phyloP scores from a whole-genome alignment of 768 basidiomycete genomes.

The Trametes cinnabarina region DNA sequence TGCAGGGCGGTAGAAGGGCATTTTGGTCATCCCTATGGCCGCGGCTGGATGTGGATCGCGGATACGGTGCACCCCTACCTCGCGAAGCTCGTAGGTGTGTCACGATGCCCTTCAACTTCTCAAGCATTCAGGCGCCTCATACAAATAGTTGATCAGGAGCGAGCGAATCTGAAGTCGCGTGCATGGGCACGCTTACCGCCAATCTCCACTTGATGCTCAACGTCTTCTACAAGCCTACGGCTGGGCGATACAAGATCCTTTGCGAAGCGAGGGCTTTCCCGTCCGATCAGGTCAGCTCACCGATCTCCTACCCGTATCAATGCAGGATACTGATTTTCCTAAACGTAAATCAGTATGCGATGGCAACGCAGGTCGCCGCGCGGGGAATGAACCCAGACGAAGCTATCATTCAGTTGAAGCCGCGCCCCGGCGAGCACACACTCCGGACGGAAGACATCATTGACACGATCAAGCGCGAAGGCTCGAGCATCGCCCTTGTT shows the following conservation, averaged over 20 bases:
- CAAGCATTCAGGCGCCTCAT: no score
- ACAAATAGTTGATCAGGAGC: conserved; percentile 53
- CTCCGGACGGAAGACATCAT: conserved; percentile 91
- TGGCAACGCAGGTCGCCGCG: conserved; percentile 83
- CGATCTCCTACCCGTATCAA: not conserved
- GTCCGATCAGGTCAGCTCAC: conserved; percentile 78
- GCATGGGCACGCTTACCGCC: conserved; percentile 91
- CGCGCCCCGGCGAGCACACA: conserved; percentile 79
- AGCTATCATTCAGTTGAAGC: conserved; percentile 75
- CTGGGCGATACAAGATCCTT: conserved; percentile 85
- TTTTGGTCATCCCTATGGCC: conserved; percentile 80
- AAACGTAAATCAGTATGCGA: conserved; percentile 81
- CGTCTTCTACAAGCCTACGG: conserved; percentile 89
- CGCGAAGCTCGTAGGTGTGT: conserved; percentile 78
- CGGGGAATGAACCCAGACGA: conserved; percentile 75
- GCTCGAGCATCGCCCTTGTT: conserved; percentile 80
- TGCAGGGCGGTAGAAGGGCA: conserved; percentile 84
- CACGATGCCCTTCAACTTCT: no score
- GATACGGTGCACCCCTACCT: conserved; percentile 71
- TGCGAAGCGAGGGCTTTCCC: conserved; percentile 95
- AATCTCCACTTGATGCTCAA: conserved; percentile 96
- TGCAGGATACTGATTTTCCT: not conserved
- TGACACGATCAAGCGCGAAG: conserved; percentile 66
- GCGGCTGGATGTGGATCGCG: conserved; percentile 81
- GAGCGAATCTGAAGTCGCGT: conserved; percentile 85